Base-by-base conservation (phyloP, 208 protist genomes). In the Phytomonas francai region DNA sequence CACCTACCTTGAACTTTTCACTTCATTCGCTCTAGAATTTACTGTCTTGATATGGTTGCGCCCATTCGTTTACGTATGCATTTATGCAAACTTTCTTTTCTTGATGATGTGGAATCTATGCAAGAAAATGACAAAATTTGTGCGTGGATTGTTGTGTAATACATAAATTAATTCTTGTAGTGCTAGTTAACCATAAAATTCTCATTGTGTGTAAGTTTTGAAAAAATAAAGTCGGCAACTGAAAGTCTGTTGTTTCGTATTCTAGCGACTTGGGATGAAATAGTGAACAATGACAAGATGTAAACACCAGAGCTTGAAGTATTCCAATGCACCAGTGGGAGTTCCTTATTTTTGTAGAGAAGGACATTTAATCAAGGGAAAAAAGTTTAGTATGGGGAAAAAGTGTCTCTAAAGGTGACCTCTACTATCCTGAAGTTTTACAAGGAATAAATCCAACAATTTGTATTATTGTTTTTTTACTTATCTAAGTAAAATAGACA, bases 11-110 rank as follows among this genome's bases (percentile, higher is more conserved):
- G 63, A 83, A 3, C 70, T 73, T 30, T 61, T 80, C 51, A 78
- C 76, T 66, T 76, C 63, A 30, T 67, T 83, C 27, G 61, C 81
- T 25, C 68, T 84, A 59, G 80, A 85, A 73, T 49, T 78, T 27
- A 60, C 78, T 34, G 70, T 90, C 57, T 27, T 89, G 19, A 69
- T 94, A 6, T 78, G 74, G 71, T 60, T 94, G 45, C 78, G 78
- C 0, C 84, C 80, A 0, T 62, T 85, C 2, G 63, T 84, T 27
- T 72, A 82, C n/a, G 49, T 79, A 3, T 80, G 49, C 57, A 78
- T 94, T 34, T 89, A 89, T 70, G 63, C 64, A n/a, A 83, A 92
- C 65, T 73, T 92, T 27, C 61, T 70, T 22, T 34, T 81, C 67
- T 81, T 80, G 59, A 74, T 84, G 61, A 25, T 54, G 72, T 79